Evolutionary conservation across 345 rosid genomes (phyloP).

Genomic region (Linum usitatissimum): DNA sequence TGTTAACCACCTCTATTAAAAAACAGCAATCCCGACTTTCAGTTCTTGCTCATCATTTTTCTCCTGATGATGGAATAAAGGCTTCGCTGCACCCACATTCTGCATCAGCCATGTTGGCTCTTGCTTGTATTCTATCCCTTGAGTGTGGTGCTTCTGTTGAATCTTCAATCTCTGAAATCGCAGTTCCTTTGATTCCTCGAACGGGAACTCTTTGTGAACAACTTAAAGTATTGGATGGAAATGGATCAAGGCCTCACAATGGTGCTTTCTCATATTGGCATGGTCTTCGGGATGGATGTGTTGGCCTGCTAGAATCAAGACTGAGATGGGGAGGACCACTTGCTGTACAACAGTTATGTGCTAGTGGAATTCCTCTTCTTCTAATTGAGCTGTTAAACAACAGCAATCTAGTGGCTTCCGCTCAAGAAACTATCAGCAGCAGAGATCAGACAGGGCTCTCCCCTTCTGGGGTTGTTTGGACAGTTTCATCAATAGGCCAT

Average conservation of each 20-base stretch:
- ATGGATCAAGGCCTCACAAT: constrained; percentile 20
- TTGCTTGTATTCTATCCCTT: constrained; percentile 87
- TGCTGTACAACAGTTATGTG: constrained; percentile 73
- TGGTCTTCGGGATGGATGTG: constrained; percentile 84
- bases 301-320: constrained; percentile 76
- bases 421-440: constrained; percentile 30
- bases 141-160: constrained; percentile 67
- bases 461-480: constrained; percentile 77
- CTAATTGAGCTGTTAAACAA: constrained; percentile 53
- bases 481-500: constrained; percentile 70
- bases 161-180: constrained; percentile 63
- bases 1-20: constrained; percentile 80
- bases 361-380: constrained; percentile 73
- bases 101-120: constrained; percentile 88
- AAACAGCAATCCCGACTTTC: constrained; percentile 80
- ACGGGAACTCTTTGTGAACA: constrained; percentile 65
- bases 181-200: constrained; percentile 82
- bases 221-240: constrained; percentile 48
- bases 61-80: constrained; percentile 51
- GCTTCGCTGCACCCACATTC: constrained; percentile 50
- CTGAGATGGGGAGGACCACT: constrained; percentile 78
- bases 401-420: constrained; percentile 27
- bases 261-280: constrained; percentile 64
- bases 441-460: constrained; percentile 51
- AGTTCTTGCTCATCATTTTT: constrained; percentile 54